Evolutionary conservation across 2,329 filamentous ascomycete species (phyloP), one percentile per base, ranked within the genome.

Genomic region (Aspergillus piperis): DNA sequence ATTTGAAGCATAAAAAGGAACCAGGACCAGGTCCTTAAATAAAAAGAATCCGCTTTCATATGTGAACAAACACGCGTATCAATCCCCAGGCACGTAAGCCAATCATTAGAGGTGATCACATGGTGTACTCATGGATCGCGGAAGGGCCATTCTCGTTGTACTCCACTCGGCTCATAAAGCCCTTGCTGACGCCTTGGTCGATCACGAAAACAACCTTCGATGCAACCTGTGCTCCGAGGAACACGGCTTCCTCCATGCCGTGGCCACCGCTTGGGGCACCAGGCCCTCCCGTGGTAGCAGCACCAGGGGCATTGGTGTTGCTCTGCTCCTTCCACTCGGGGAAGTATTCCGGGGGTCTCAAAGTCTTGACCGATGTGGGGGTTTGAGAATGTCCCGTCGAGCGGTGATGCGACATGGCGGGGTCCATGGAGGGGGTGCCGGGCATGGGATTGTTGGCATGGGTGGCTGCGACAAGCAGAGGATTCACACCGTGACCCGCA

Each of bases 401-500:
- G 6, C 81, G 78, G 65, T 84, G 82, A 55, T 84, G 81, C 7
- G 72, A 69, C 59, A 77, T 53, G 64, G 61, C 57, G 50, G 73
- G 68, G 61, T 78, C 68, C 67, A 72, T 71, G 55, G 72, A 68
- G 27, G 75, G 73, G 19, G 77, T 78, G 8, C 78, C 70, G 3
- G 66, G 62, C 48, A 68, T 62, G 58, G 71, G 75, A 61, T 72
- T 79, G 62, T 78, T 79, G 48, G 75, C 72, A 62, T 80, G 78
- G 17, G 94, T 96, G 1, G 95, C 95, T 4, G 94, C 94, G 62
- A 96, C 90, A 4, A 98, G 85, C 3, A 98, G 88, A 13, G 94
- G 93, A 73, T 98, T 97, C 49, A 96, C 92, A 44, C 86, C 85
- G 56, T 83, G 80, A 3, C 77, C 78, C 64, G 77, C 81, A 65